Evolutionary conservation across 352 stramenopile species (phyloP).

Genomic region (Phytophthora pseudosyringae): DNA sequence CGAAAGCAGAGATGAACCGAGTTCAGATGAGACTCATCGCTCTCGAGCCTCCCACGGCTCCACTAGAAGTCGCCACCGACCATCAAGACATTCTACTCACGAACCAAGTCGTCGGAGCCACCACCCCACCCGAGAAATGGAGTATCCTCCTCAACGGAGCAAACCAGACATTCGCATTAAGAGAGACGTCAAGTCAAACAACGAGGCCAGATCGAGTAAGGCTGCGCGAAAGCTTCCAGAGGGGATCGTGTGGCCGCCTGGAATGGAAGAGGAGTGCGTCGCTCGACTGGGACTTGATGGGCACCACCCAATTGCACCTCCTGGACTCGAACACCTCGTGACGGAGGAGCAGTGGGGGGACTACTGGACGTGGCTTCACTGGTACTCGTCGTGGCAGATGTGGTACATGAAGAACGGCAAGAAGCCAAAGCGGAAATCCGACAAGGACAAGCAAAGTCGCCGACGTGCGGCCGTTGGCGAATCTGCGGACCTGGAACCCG

Average conservation of each 20-base stretch:
- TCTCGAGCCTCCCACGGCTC: neutral
- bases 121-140: constrained; percentile 2
- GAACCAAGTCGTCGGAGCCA: neutral
- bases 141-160: constrained; percentile 9
- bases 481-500: neutral
- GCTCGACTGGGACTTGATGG: constrained; percentile 29
- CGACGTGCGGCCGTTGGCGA: neutral
- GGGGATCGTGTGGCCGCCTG: constrained; percentile 56
- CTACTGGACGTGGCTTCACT: constrained; percentile 75
- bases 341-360: constrained; percentile 57
- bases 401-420: constrained; percentile 63
- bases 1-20: constrained; percentile 4
- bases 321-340: constrained; percentile 59
- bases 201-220: neutral
- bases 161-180: neutral
- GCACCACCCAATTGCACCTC: constrained; percentile 48
- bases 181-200: neutral
- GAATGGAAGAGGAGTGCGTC: constrained; percentile 50
- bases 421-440: constrained; percentile 21
- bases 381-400: constrained; percentile 73
- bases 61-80: neutral
- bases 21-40: neutral
- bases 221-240: constrained; percentile 5
- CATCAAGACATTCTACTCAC: constrained; percentile 2
- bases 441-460: constrained; percentile 18